Evolutionary conservation across 768 basidiomycete genomes (phyloP), one percentile per base, ranked within the genome.

Genomic region (Rubroboletus satanas): DNA sequence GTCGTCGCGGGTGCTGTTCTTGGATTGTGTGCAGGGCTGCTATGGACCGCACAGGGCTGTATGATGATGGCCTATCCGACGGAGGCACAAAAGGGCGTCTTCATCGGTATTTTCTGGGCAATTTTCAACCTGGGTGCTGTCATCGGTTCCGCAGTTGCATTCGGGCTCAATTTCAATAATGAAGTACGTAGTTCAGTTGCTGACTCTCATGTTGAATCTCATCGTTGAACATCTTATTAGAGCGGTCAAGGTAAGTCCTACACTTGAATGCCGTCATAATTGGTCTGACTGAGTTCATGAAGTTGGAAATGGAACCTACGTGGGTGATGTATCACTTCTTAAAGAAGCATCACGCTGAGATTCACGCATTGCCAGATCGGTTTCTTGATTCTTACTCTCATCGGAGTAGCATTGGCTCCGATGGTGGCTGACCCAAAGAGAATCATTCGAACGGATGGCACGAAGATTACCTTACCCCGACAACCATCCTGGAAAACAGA

Each of bases 31-130:
- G 90, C 81, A 14, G 80, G 77, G 15, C 64, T 93, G 42, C 73
- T 92, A 8, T 92, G 90, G 90, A 86, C 89, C 0, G 87, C 89
- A 0, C 90, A 93, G 63, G 91, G 89, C n/a, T 85, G 83, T 17
- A 73, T 93, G 55, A 91, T 92, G 84, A 72, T 93, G 69, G 82
- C 88, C 5, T 93, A 93, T 68, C 87, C 90, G 0, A 90, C 87
- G 0, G 90, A 93, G 66, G 64, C 70, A 44, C 82, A 92, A 66
- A 93, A 93, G 68, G 90, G 90, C 15, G 74, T 71, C 32, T 91
- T 79, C 70, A 90, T 93, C 49, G 84, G 79, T 38, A 81, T 90
- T 44, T 93, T 92, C 73, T 93, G 90, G 90, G 73, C 79, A 42
- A 87, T 92, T 57, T 93, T 93, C 75, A 91, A 92, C 62, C 56